Evolutionary conservation across 208 protist species (phyloP), one percentile per base, ranked within the genome.

Genomic region (Trypanosoma platydactyli): DNA sequence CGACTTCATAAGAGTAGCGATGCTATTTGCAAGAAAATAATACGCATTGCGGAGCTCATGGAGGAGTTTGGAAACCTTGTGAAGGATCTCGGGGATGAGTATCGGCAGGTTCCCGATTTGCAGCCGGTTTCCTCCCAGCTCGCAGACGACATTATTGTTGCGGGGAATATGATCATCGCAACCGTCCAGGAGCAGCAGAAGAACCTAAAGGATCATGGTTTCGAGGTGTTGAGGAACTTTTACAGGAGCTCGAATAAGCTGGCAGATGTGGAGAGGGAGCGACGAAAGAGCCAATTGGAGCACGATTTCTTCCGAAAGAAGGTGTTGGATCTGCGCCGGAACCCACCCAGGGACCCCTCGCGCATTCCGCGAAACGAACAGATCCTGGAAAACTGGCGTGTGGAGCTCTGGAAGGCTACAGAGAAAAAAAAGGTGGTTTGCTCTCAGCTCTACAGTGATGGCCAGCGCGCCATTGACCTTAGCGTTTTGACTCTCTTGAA

Each of bases 251-350:
- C 68, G 13, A 65, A 62, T 18, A 73, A 85, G 52, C 63, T 91
- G n/a, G 67, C 68, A 24, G 79, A 84, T 42, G 64, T 77, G 18
- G 81, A 91, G 62, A 69, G 83, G 11, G 50, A 60, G n/a, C 73
- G 81, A n/a, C 80, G 80, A 20, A 72, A 84, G 46, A 65, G 68
- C 51, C 83, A 81, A 58, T 73, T 94, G 7, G 85, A 94, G 74
- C 80, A 91, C 62, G 83, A 92, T 67, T 94, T 91, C 65, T 91
- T 92, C 68, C 81, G 79, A 40, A 16, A 67, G 16, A 94, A 94
- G 60, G 86, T 94, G 40, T 49, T 88, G 20, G 48, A 81, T 5
- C 74, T 94, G 45, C 81, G 82, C 30, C 22, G 59, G 6, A 64
- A 51, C 9, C 73, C 81, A 16, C 81, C 80, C 22, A 81, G 80